These are phyloP conservation scores for Euphorbia tirucalli DNA, from an alignment of 345 rosid genomes.

Conservation along the genomic window DNA sequence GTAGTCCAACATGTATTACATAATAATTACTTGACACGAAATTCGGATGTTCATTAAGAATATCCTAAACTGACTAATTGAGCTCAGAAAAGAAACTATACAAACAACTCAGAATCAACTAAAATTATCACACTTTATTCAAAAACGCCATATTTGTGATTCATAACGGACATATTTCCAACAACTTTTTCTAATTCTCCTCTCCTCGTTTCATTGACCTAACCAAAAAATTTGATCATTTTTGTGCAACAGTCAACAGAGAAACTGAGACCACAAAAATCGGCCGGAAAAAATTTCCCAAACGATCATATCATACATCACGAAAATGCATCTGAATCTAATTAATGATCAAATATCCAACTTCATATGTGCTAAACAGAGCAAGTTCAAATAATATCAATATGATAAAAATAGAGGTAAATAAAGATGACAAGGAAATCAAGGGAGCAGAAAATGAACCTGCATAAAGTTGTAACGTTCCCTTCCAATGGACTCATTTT, in stretches of 20 bases:
- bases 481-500: conserved; percentile 87
- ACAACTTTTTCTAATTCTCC: neutral
- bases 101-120: neutral
- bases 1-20: neutral
- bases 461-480: conserved; percentile 96
- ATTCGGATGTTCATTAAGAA: neutral
- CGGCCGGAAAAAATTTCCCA: too few species aligned
- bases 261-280: too few species aligned
- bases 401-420: too few species aligned
- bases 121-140: neutral
- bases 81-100: neutral
- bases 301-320: neutral
- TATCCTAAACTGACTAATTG: neutral
- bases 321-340: neutral
- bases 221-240: neutral
- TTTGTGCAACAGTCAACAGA: neutral
- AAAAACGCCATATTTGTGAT: neutral
- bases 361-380: neutral
- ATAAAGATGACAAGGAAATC: neutral
- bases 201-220: neutral
- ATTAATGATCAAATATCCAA: neutral
- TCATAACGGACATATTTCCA: too few species aligned
- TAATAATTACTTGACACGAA: neutral
- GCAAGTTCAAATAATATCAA: neutral
- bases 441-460: conserved; percentile 31